Conservation (phyloP, 306 rosid genomes). For the Cucurbita maxima region DNA sequence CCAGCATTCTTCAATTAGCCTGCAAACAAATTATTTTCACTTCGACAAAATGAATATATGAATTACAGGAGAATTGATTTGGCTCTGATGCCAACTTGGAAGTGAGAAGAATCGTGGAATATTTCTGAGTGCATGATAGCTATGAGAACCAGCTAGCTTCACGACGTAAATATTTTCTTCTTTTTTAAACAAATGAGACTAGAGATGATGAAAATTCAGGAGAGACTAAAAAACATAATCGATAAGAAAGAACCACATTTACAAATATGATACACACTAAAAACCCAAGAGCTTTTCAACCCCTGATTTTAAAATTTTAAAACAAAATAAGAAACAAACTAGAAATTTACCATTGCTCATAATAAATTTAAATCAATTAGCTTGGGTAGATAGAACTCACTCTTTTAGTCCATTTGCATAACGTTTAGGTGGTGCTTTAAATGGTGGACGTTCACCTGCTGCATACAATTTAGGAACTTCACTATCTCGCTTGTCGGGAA, state of each 20-base stretch:
- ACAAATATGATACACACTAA: neutral
- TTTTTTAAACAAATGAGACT: neutral
- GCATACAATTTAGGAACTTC: slow-evolving; percentile 62
- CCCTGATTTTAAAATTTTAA: neutral
- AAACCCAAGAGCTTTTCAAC: neutral
- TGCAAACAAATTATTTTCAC: slow-evolving; percentile 14
- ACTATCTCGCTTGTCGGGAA: slow-evolving; percentile 38
- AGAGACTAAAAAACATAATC: neutral
- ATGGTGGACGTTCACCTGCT: slow-evolving; percentile 65
- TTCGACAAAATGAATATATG: neutral
- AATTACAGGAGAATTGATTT: neutral
- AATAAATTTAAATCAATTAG: neutral
- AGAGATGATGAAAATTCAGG: neutral
- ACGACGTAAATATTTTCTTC: neutral
- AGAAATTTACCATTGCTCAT: neutral
- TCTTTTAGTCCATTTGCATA: slow-evolving; percentile 67
- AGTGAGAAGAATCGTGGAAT: neutral
- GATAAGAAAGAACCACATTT: neutral
- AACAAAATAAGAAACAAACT: neutral
- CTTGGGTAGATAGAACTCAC: slow-evolving; percentile 29
- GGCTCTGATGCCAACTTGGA: neutral
- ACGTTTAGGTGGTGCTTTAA: slow-evolving; percentile 47
- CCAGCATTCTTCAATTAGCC: slow-evolving; percentile 93
- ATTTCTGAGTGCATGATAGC: neutral
- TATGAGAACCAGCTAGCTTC: neutral